Base-by-base conservation (phyloP, 2,329 filamentous ascomycete species). In the Pestalotiopsis sp. region DNA sequence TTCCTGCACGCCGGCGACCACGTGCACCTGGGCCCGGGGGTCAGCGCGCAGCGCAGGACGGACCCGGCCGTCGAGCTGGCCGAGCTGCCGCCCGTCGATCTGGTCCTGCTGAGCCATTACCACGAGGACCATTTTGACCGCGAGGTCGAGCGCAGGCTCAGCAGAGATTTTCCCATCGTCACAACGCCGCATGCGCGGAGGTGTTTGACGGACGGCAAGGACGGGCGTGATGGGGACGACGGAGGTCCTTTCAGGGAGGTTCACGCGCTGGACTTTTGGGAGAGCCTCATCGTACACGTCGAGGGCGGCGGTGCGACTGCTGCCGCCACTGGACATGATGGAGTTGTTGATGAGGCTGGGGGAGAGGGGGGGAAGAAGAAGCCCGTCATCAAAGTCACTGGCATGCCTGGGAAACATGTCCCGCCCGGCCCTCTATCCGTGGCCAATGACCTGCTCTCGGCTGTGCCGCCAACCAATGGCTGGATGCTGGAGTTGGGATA, bases 1-100 rank as follows among this genome's bases (percentile, higher is more conserved):
- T 92, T 92, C 78, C 83, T 92, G 0, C 90, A 91, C 73, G 85
- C 85, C 1, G 89, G 89, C 39, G 89, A 91, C 73, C 87, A 91
- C 72, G 89, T 92, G 9, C 89, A 92, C 75, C 84, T 92, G 1
- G 90, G 89, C 0, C 89, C 90, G 0, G 89, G 89, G 1, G 88
- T 91, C 2, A 86, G 83, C 2, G 85, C 82, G 1, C 82, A 81
- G 27, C 82, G 89, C 2, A 77, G 78, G 27, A 91, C 86, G 0
- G 86, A 92, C 70, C 89, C 89, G 25, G 87, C 87, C 0, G 81
- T 92, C 17, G 85, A 90, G 68, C 75, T 92, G 4, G 82, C 89
- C 62, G 82, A 88, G 36, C 79, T 92, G 1, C 90, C 90, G 1
- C 80, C 83, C 1, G 82, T 92, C 23, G 88, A 92, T 74, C 79